Base-by-base conservation (phyloP, 441 rosid species). In the Flueggea neowawraea region DNA sequence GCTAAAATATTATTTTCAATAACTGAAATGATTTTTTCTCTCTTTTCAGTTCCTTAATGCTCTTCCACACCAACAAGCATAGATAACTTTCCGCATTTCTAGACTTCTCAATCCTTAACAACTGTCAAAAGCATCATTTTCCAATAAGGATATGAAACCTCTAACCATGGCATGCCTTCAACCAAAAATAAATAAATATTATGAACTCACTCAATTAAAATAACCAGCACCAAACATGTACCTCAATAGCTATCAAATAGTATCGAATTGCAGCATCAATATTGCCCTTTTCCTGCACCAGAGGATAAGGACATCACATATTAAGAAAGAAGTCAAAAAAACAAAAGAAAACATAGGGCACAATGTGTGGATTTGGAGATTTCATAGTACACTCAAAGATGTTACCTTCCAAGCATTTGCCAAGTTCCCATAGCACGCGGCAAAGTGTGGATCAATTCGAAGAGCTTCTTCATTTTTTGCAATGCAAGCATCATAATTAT, bases 201-300 rank as follows among this genome's bases (percentile, higher is more conserved):
- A 43, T 3, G 45, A 11, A 6, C 12, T 9, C 12, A 47, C 14
- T 47, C 50, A 10, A 54, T 16, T 15, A 31, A 12, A 52, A 57
- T 58, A 63, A 58, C 39, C 33, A 31, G 13, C 64, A 16, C 36
- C 6, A 50, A n/a, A 43, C 31, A 69, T 89, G 60, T 77, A 95
- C 99, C 99, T 95, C 99, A 72, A 95, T 95, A 44, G 99, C 98
- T 62, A 95, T 69, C 71, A 92, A 73, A 73, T 95, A 92, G 78
- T 88, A 95, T 41, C 88, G 97, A 66, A 95, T 90, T 47, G 99
- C 96, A 59, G 79, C 82, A 78, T 95, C 99, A 68, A 82, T 84
- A 64, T 92, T 89, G 33, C 99, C 96, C 81, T 92, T 95, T 77
- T 95, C 99, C 99, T 95, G 88, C 12, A 68, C 10, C 45, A 47